Percentiles rank a stretch among this genome's conserved stretches.
phyloP scores from a whole-genome alignment of 768 basidiomycete species.

The Mycena galericulata region DNA sequence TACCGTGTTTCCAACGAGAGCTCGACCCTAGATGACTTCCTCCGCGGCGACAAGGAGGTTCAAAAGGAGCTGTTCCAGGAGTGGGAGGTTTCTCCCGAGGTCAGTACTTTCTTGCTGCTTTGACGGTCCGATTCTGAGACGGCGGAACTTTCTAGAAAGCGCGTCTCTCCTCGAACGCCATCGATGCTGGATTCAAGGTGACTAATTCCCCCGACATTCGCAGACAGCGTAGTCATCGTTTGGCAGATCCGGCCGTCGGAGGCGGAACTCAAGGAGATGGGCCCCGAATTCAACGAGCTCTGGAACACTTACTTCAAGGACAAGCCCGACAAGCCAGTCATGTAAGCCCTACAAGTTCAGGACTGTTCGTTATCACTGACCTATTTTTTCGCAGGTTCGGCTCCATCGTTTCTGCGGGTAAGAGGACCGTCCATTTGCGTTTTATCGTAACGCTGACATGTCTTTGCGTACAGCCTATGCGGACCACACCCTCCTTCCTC shows the following conservation, averaged over 20 bases:
- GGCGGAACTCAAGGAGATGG: conserved; percentile 80
- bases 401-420: conserved; percentile 73
- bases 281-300: conserved; percentile 78
- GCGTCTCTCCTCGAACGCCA: conserved; percentile 74
- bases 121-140: background rate
- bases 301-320: conserved; percentile 82
- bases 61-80: conserved; percentile 57
- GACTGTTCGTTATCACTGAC: background rate
- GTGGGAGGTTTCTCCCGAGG: conserved; percentile 42
- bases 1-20: conserved; percentile 77
- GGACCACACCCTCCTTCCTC: conserved; percentile 76
- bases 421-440: conserved; percentile 2
- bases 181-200: conserved; percentile 83
- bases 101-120: conserved; percentile 37
- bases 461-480: conserved; percentile 62
- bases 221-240: background rate
- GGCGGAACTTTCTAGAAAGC: conserved; percentile 69
- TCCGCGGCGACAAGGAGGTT: conserved; percentile 71
- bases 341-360: conserved; percentile 50
- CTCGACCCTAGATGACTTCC: conserved; percentile 74
- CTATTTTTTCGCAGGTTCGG: conserved; percentile 58
- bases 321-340: conserved; percentile 84
- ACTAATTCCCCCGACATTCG: background rate
- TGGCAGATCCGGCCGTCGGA: conserved; percentile 74
- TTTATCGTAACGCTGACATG: background rate